Evolutionary conservation across 1,284 basidiomycete genomes (phyloP).

Genomic region (Cutaneotrichosporon sp.): DNA sequence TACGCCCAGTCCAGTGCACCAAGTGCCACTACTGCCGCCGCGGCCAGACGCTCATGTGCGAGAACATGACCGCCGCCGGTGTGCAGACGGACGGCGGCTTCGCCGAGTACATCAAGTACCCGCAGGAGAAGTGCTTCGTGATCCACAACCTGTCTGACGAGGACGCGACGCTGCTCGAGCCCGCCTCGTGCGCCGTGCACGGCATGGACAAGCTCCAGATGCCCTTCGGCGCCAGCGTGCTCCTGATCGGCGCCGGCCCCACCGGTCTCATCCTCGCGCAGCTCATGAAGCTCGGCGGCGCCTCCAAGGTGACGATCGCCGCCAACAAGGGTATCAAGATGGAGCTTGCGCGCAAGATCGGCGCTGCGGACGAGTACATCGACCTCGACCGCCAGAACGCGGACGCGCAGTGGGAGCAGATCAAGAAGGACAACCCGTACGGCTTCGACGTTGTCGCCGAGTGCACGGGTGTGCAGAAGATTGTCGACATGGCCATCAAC

Average conservation of each 20-base stretch:
- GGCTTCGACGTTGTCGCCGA: constrained; percentile 88
- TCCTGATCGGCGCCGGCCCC: constrained; percentile 66
- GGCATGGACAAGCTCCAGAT: constrained; percentile 79
- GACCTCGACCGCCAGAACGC: constrained; percentile 75
- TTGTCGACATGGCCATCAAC: constrained; percentile 77
- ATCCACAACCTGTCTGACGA: constrained; percentile 82
- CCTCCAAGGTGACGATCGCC: constrained; percentile 70
- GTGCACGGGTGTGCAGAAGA: constrained; percentile 77
- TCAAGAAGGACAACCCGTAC: constrained; percentile 76
- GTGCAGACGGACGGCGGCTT: constrained; percentile 80
- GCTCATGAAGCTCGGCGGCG: constrained; percentile 79
- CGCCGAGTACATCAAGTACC: constrained; percentile 75
- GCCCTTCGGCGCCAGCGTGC: constrained; percentile 72
- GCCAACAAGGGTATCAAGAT: constrained; percentile 86
- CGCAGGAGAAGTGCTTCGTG: constrained; percentile 73
- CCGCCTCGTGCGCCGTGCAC: constrained; percentile 83
- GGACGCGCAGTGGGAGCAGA: constrained; percentile 71
- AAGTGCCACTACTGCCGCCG: constrained; percentile 80
- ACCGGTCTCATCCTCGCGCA: constrained; percentile 82
- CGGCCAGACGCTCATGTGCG: constrained; percentile 70
- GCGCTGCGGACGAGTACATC: constrained; percentile 76
- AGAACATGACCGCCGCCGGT: constrained; percentile 74
- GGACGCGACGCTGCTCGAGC: constrained; percentile 83
- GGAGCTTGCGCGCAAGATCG: constrained; percentile 71
- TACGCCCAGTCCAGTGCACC: constrained; percentile 57